Conservation (phyloP, 2,329 filamentous ascomycete genomes). For the Colletotrichum shisoi region DNA sequence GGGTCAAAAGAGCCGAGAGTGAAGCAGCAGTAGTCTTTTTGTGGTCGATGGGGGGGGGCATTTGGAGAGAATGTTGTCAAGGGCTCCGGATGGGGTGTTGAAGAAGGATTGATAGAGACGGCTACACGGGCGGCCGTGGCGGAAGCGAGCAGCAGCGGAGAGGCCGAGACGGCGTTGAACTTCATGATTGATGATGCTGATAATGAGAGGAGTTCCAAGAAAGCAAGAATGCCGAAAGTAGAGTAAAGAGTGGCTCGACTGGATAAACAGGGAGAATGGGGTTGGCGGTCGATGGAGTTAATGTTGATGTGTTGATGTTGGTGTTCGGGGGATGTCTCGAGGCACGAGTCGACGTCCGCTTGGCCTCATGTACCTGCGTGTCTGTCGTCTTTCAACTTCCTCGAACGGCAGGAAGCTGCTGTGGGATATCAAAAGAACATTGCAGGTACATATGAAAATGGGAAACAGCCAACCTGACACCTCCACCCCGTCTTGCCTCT, state of each 20-base stretch:
- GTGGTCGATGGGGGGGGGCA: neutral
- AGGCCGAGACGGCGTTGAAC: neutral
- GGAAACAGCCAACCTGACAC: neutral
- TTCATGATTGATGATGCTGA: slow-evolving; percentile 1
- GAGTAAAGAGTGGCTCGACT: neutral
- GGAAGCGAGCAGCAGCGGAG: neutral
- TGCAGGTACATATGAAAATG: neutral
- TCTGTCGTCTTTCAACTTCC: no score
- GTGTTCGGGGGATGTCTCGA: neutral
- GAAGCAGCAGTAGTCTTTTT: neutral
- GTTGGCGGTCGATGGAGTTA: neutral
- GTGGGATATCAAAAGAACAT: no score
- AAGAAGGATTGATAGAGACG: neutral
- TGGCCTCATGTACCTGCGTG: neutral
- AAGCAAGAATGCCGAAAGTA: neutral
- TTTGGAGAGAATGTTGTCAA: neutral
- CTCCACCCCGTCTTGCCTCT: neutral
- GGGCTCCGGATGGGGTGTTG: neutral
- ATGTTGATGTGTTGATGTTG: neutral
- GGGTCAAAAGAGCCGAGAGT: neutral
- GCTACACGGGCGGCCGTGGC: neutral
- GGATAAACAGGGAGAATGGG: neutral
- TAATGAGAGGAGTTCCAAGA: neutral
- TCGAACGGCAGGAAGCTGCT: no score
- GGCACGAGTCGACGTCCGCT: neutral